These are phyloP conservation scores for Fusarium tanahbumbuense DNA, from an alignment of 2,329 filamentous ascomycete genomes.

Conservation along the genomic window DNA sequence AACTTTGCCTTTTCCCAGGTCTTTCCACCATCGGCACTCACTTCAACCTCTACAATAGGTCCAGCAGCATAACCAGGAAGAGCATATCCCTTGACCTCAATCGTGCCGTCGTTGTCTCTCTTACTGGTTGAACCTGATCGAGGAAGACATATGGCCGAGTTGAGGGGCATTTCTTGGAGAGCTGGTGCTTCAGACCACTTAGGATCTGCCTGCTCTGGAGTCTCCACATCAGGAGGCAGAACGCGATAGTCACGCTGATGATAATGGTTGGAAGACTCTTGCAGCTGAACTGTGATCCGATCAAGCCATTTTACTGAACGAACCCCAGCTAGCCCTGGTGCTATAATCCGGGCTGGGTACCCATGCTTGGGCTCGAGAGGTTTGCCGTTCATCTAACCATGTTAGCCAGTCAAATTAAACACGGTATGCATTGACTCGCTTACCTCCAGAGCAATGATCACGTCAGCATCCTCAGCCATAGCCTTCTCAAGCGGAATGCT, in stretches of 20 bases:
- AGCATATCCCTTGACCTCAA: neutral
- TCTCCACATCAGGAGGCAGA: neutral
- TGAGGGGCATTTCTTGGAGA: neutral
- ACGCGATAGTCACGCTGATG: neutral
- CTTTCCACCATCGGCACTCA: neutral
- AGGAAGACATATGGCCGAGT: neutral
- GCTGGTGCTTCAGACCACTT: neutral
- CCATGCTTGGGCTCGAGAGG: neutral
- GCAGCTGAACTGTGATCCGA: neutral
- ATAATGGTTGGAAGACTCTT: neutral
- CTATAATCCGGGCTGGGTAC: neutral
- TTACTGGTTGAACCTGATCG: neutral
- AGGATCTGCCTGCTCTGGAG: neutral
- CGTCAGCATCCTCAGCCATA: neutral
- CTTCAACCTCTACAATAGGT: neutral
- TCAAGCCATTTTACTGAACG: neutral
- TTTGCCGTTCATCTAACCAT: neutral
- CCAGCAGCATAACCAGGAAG: neutral
- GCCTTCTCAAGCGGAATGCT: neutral
- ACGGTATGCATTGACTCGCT: no score
- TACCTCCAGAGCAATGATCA: neutral
- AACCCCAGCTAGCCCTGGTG: neutral
- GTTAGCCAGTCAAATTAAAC: no score
- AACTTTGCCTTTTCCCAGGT: neutral
- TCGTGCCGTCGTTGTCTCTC: rapidly evolving